Percentiles rank a stretch among this genome's conserved stretches.
These are phyloP conservation scores for Xylariaceae sp. DNA, from an alignment of 2,329 filamentous ascomycete species.

Conservation along the genomic window DNA sequence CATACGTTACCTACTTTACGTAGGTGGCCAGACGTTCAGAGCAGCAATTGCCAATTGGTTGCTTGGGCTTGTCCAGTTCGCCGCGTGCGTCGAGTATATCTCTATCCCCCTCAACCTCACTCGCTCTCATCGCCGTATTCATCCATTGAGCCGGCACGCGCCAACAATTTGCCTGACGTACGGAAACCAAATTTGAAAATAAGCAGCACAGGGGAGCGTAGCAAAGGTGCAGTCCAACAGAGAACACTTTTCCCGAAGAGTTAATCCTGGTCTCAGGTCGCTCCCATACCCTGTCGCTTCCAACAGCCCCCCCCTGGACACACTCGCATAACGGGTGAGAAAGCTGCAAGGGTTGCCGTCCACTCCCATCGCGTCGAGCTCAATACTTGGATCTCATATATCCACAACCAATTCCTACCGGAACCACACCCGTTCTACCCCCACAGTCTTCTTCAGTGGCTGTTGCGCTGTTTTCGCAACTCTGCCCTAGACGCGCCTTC, in stretches of 20 bases:
- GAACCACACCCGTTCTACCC: constrained; percentile 17
- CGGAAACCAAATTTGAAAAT: too few species aligned
- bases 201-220: neutral
- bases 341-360: constrained; percentile 23
- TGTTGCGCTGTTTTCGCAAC: constrained; percentile 12
- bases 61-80: too few species aligned
- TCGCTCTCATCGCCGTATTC: constrained; percentile 5
- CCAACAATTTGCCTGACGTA: constrained; percentile 5
- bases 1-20: neutral
- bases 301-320: constrained; percentile 11
- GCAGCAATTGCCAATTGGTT: too few species aligned
- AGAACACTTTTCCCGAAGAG: constrained; percentile 1
- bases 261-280: constrained; percentile 16
- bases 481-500: constrained; percentile 10
- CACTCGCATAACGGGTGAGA: constrained; percentile 28
- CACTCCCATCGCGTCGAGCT: constrained; percentile 24
- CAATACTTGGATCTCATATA: constrained; percentile 23
- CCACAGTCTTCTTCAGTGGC: constrained; percentile 14
- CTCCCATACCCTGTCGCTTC: constrained; percentile 17
- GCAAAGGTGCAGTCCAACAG: neutral
- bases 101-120: neutral
- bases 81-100: neutral
- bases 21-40: too few species aligned
- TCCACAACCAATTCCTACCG: constrained; percentile 23
- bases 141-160: constrained; percentile 18